Conservation (phyloP, 2,329 filamentous ascomycete species). For the Aspergillus ruber region DNA sequence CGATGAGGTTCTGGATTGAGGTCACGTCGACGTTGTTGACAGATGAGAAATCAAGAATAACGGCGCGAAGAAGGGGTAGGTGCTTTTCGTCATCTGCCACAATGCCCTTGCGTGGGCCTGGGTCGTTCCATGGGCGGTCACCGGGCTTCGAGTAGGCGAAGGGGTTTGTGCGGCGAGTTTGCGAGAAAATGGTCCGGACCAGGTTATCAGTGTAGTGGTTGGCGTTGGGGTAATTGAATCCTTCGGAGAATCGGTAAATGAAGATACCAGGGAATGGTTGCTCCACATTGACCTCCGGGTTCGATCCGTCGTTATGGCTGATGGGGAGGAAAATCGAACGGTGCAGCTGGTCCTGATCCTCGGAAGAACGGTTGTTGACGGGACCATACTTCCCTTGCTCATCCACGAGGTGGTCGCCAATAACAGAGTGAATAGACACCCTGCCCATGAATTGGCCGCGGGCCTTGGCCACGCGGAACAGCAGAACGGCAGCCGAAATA, state of each 20-base stretch:
- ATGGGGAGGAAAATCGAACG: conserved; percentile 84
- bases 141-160: conserved; percentile 59
- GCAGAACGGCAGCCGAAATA: conserved; percentile 67
- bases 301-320: conserved; percentile 81
- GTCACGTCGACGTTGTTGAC: conserved; percentile 94
- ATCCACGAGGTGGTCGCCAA: conserved; percentile 67
- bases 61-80: conserved; percentile 70
- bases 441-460: conserved; percentile 77
- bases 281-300: conserved; percentile 72
- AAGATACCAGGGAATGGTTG: conserved; percentile 87
- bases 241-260: conserved; percentile 90
- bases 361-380: conserved; percentile 18
- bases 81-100: conserved; percentile 42
- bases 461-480: conserved; percentile 79
- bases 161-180: conserved; percentile 70
- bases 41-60: conserved; percentile 87
- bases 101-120: conserved; percentile 61
- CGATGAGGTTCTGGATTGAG: conserved; percentile 84
- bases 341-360: conserved; percentile 45
- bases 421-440: conserved; percentile 75
- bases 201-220: conserved; percentile 81
- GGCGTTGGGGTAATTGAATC: conserved; percentile 94
- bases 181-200: conserved; percentile 58
- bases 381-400: conserved; percentile 58
- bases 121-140: conserved; percentile 93